These are phyloP conservation scores for Volvox carteri DNA, from an alignment of 163 green algal species.

Conservation along the genomic window DNA sequence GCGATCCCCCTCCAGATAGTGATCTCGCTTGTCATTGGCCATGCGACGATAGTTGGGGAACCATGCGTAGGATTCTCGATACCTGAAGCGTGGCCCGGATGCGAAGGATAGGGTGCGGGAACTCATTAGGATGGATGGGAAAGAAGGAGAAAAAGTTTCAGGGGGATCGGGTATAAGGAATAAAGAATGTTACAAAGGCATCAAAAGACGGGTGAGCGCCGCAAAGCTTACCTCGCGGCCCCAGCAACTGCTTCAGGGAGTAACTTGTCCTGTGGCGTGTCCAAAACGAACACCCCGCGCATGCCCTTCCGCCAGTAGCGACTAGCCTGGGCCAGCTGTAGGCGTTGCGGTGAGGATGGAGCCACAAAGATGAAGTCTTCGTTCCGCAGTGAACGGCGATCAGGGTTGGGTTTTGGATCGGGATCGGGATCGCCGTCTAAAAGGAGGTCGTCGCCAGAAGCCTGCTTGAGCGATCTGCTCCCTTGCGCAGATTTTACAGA, in stretches of 20 bases:
- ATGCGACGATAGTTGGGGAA: slow-evolving; percentile 39
- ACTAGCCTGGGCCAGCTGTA: slow-evolving; percentile 23
- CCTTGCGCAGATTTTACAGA: neutral
- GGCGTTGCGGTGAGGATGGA: neutral
- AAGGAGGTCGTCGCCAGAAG: neutral
- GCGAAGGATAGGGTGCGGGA: too few species aligned
- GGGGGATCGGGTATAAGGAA: too few species aligned
- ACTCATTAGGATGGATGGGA: too few species aligned
- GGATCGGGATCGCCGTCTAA: slow-evolving; percentile 1
- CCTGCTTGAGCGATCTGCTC: neutral
- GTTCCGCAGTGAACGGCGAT: slow-evolving; percentile 6
- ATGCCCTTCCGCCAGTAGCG: slow-evolving; percentile 53
- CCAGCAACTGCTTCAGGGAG: neutral
- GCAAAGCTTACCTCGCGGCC: neutral
- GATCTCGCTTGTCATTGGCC: slow-evolving; percentile 24
- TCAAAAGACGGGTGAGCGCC: too few species aligned
- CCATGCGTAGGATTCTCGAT: slow-evolving; percentile 15
- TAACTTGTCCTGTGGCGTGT: neutral
- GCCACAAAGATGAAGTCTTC: slow-evolving; percentile 41
- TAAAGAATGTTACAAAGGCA: too few species aligned
- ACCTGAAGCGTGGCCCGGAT: too few species aligned
- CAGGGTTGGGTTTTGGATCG: slow-evolving; percentile 8
- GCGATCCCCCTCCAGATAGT: slow-evolving; percentile 31
- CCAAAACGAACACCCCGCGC: slow-evolving; percentile 38
- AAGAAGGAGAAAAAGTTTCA: too few species aligned